Percentiles rank a stretch among this genome's conserved stretches.
Evolutionary conservation across 495 filamentous ascomycete genomes (phyloP).

Genomic region (Xylaria intraflava): DNA sequence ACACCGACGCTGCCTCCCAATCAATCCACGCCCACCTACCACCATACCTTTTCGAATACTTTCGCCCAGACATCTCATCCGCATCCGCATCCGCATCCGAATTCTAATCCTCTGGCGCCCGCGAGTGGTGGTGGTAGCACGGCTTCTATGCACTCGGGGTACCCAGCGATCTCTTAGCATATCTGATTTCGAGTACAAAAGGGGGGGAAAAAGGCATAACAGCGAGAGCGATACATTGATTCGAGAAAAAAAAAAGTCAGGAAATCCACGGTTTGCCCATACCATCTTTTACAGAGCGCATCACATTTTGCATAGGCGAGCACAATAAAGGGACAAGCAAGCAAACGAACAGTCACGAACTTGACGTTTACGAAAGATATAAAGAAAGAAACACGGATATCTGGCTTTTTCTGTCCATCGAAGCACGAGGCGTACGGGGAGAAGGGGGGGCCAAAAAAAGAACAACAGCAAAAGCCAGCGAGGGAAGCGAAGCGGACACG

Average conservation of each 20-base stretch:
- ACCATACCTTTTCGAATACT: background rate
- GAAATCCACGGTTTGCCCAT: background rate
- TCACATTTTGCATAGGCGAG: background rate
- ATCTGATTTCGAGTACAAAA: background rate
- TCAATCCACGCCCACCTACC: background rate
- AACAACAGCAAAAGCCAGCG: no score
- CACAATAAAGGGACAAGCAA: background rate
- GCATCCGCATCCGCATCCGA: background rate
- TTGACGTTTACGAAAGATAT: background rate
- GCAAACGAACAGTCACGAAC: no score
- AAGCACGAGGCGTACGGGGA: background rate
- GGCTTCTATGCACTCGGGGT: conserved; percentile 1
- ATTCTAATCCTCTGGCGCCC: background rate
- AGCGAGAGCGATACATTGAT: background rate
- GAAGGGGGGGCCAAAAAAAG: background rate
- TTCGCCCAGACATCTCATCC: background rate
- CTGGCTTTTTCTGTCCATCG: background rate
- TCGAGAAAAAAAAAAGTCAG: background rate
- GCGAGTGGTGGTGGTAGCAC: background rate
- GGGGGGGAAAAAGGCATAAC: background rate
- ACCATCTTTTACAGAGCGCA: background rate
- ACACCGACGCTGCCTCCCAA: conserved; percentile 7
- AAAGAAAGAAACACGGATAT: no score
- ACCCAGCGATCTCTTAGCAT: background rate
- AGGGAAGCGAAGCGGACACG: no score